Evolutionary conservation across 805 yeast species (phyloP).

Genomic region (Candida suzukii): DNA sequence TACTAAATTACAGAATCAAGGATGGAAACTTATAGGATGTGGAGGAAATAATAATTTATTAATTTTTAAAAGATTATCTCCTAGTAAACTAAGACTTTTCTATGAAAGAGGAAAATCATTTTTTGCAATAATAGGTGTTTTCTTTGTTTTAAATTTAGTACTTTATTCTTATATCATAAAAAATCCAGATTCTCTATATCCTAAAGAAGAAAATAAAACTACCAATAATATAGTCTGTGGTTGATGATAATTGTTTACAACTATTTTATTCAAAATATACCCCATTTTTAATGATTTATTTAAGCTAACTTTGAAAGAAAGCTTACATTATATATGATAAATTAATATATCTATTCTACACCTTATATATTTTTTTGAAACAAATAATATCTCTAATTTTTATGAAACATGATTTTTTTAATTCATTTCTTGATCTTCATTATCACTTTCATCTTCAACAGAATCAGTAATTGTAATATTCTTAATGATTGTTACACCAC

Average conservation of each 20-base stretch:
- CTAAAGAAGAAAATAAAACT: too few relatives aligned
- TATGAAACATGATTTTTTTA: too few relatives aligned
- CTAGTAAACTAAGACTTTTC: background rate
- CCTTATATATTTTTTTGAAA: too few relatives aligned
- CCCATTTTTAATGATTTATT: too few relatives aligned
- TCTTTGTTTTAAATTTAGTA: slow-evolving; percentile 16
- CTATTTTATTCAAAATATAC: too few relatives aligned
- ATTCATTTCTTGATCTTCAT: background rate
- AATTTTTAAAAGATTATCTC: slow-evolving; percentile 29
- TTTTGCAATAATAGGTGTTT: slow-evolving; percentile 24
- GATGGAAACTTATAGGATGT: slow-evolving; percentile 53
- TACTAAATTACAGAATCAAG: slow-evolving; percentile 33
- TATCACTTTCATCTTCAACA: background rate
- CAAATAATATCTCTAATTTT: too few relatives aligned
- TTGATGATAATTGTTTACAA: too few relatives aligned
- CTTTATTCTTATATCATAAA: slow-evolving; percentile 19
- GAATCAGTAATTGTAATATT: slow-evolving; percentile 29
- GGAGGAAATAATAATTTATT: slow-evolving; percentile 30
- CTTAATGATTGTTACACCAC: slow-evolving; percentile 63
- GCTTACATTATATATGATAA: too few relatives aligned
- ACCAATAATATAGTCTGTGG: too few relatives aligned
- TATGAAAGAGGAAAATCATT: slow-evolving; percentile 12
- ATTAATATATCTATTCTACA: too few relatives aligned
- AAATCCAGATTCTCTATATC: too few relatives aligned
- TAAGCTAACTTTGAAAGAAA: too few relatives aligned